Base-by-base conservation (phyloP, 768 basidiomycete species). In the Hygrocybe punicea region DNA sequence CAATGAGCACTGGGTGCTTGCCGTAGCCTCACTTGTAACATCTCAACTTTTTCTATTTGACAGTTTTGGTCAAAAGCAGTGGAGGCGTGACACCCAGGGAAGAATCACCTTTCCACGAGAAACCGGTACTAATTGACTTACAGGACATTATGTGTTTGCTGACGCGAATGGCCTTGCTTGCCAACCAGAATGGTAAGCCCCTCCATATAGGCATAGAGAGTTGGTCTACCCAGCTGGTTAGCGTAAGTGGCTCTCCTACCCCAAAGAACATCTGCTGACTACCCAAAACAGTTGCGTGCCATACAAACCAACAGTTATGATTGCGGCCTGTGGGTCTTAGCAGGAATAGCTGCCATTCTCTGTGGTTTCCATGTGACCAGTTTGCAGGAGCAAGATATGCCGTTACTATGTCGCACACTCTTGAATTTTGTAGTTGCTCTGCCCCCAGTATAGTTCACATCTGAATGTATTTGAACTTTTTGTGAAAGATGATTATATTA, bases 1-100 rank as follows among this genome's bases (percentile, higher is more conserved):
- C 4, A 46, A 60, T n/a, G 44, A 45, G 2, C 73, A 77, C 59
- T 77, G 70, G 70, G 70, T 75, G 0, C 57, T 73, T 36, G 69
- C 67, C 53, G 62, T 59, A 8, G 62, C 65, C 0, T 47, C 58
- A 19, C 55, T 66, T 2, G 9, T 3, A 0, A 7, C 21, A 4
- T 50, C 55, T 0, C 40, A 63, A 19, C 21, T 73, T 0, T 53
- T 61, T 23, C 47, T 76, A 0, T 73, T 72, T 45, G 73, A 76
- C 46, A 76, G 73, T 46, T 57, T 76, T 8, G 64, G 34, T 7
- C n/a, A 45, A 1, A 33, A 37, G 7, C 4, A 51, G 0, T 65
- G 62, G 60, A 29, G 48, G 1, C 29, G 25, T 21, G 61, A 61
- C 19, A 29, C 62, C 4, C 44, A 35, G 33, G 58, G 59, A 11